These are phyloP conservation scores for Aspergillus coremiiformis DNA, from an alignment of 495 filamentous ascomycete species.

Conservation along the genomic window DNA sequence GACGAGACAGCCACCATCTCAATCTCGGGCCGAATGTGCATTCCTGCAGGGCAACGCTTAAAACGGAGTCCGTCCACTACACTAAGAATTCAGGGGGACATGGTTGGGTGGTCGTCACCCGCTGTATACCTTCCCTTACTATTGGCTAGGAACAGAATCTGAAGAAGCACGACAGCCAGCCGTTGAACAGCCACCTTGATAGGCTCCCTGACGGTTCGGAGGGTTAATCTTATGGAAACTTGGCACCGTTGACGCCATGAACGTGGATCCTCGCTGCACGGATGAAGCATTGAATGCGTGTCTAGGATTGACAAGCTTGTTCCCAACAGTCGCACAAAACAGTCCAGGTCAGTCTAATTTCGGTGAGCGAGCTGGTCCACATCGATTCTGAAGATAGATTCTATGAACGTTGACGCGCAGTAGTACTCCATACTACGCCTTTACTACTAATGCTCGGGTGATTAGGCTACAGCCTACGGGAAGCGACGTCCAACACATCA, in stretches of 20 bases:
- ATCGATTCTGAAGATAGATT: too few species aligned
- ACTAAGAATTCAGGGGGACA: background rate
- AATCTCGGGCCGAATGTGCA: constrained; percentile 18
- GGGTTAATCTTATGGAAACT: too few species aligned
- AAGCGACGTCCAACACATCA: background rate
- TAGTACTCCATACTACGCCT: background rate
- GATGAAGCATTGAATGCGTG: background rate
- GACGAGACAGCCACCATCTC: constrained; percentile 1
- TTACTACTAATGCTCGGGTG: background rate
- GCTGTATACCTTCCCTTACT: background rate
- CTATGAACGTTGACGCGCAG: too few species aligned
- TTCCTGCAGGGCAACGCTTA: constrained; percentile 12
- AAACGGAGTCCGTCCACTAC: constrained; percentile 1
- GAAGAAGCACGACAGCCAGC: background rate
- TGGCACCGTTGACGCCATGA: background rate
- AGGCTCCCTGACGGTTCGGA: background rate
- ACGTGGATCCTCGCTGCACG: background rate
- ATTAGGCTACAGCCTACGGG: background rate
- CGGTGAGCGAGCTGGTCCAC: background rate
- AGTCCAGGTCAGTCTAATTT: background rate
- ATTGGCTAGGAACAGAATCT: background rate
- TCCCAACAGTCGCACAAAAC: background rate
- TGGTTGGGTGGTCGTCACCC: background rate
- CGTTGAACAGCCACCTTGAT: background rate
- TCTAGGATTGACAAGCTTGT: background rate